Conservation (phyloP, 306 rosid genomes). For the Mucuna pruriens region DNA sequence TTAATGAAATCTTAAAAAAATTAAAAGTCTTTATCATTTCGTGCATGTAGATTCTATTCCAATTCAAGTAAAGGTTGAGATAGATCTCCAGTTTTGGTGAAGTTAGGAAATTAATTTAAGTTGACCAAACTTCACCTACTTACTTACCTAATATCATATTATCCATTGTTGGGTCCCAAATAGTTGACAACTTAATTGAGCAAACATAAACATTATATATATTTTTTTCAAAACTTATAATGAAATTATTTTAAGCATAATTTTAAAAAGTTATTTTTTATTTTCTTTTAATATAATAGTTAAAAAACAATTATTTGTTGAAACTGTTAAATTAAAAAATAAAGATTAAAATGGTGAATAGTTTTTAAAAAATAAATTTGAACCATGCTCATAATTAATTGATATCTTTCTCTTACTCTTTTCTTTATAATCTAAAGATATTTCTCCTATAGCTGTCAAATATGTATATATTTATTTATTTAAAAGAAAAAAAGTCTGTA, state of each 20-base stretch:
- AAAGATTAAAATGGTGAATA: too few relatives aligned
- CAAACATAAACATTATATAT: background rate
- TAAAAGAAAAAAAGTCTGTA: too few relatives aligned
- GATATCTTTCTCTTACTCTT: background rate
- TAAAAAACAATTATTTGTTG: too few relatives aligned
- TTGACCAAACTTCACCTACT: constrained; percentile 33
- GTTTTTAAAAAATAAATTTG: too few relatives aligned
- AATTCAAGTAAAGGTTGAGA: constrained; percentile 29
- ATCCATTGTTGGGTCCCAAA: background rate
- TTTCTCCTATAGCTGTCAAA: background rate
- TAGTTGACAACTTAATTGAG: constrained; percentile 9
- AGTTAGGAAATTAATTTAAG: constrained; percentile 6
- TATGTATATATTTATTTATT: too few relatives aligned
- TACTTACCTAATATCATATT: background rate
- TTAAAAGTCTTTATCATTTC: background rate
- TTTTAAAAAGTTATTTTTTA: too few relatives aligned
- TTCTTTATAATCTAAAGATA: background rate
- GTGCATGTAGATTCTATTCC: constrained; percentile 21
- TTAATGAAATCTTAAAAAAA: background rate
- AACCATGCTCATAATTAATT: background rate
- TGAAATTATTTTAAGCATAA: too few relatives aligned
- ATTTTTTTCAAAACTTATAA: too few relatives aligned
- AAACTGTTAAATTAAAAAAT: too few relatives aligned
- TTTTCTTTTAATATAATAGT: too few relatives aligned
- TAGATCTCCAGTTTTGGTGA: constrained; percentile 15